A percentile compares a stretch with the other conserved stretches of the same genome.
These are phyloP conservation scores for Phanerochaete carnosa DNA, from an alignment of 768 basidiomycete genomes.

Conservation along the genomic window DNA sequence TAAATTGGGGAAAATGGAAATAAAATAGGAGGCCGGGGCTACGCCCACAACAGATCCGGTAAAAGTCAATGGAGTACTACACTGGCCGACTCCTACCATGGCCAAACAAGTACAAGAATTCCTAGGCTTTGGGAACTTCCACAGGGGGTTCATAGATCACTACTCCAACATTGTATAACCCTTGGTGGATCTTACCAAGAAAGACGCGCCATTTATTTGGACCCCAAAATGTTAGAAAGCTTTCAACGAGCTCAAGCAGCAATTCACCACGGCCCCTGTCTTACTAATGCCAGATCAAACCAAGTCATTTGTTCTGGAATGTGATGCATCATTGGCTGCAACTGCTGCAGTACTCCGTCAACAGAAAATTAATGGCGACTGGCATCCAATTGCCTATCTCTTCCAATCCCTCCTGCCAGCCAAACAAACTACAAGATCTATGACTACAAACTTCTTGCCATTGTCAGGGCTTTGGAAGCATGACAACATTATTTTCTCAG, in stretches of 20 bases:
- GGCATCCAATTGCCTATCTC: constrained; percentile 12
- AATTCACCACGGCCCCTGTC: constrained; percentile 16
- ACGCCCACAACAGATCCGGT: too few relatives aligned
- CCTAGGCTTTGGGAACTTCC: constrained; percentile 30
- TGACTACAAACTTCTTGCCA: constrained; percentile 35
- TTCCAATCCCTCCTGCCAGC: constrained; percentile 14
- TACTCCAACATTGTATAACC: constrained; percentile 21
- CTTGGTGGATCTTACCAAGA: constrained; percentile 15
- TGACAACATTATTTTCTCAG: constrained; percentile 26
- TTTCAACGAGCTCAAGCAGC: constrained; percentile 20
- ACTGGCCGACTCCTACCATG: constrained; percentile 25
- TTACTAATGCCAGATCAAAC: constrained; percentile 8
- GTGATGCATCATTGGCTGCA: constrained; percentile 23
- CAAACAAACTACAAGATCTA: constrained; percentile 31
- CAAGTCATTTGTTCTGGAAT: constrained; percentile 13
- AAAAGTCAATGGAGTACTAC: constrained; percentile 27
- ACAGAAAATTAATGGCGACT: constrained; percentile 7
- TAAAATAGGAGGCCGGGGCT: too few relatives aligned
- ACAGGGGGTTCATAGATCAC: constrained; percentile 25
- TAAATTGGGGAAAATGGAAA: too few relatives aligned
- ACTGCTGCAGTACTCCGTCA: constrained; percentile 28
- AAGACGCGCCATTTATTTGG: constrained; percentile 14
- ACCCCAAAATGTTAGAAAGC: constrained; percentile 1
- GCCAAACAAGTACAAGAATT: constrained; percentile 19
- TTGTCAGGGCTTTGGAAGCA: constrained; percentile 25